These are phyloP conservation scores for Talaromyces trachyspermus DNA, from an alignment of 495 filamentous ascomycete species.

Conservation along the genomic window DNA sequence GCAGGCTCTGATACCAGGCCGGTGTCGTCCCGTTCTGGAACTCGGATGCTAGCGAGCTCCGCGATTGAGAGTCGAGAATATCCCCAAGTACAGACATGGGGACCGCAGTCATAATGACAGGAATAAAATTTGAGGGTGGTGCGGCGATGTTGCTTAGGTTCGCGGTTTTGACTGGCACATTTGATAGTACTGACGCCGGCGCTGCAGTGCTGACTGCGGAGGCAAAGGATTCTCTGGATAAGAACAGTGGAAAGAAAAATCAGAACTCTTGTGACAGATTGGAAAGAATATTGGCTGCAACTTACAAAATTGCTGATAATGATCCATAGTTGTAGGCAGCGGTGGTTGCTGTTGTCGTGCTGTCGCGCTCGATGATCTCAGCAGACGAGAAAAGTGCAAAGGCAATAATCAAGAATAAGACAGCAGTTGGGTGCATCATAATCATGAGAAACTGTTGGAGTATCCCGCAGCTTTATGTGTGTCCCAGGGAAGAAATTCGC, in stretches of 20 bases:
- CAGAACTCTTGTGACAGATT: neutral
- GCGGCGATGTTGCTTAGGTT: slow-evolving; percentile 28
- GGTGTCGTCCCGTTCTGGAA: slow-evolving; percentile 27
- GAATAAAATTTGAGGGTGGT: slow-evolving; percentile 21
- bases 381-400: neutral
- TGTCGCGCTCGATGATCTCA: neutral
- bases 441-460: neutral
- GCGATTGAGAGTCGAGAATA: slow-evolving; percentile 19
- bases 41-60: slow-evolving; percentile 23
- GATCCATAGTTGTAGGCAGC: neutral
- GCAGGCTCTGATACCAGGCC: slow-evolving; percentile 23
- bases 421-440: neutral
- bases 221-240: neutral
- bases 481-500: too few relatives aligned
- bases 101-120: slow-evolving; percentile 21
- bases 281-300: too few relatives aligned
- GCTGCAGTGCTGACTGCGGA: slow-evolving; percentile 2
- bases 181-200: slow-evolving; percentile 3
- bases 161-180: slow-evolving; percentile 13
- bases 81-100: slow-evolving; percentile 21
- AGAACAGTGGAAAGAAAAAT: neutral
- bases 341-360: neutral
- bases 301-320: slow-evolving; percentile 1
- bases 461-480: neutral
- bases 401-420: neutral